Conservation (phyloP, 176 grass and related monocot species). For the Melocanna baccifera region DNA sequence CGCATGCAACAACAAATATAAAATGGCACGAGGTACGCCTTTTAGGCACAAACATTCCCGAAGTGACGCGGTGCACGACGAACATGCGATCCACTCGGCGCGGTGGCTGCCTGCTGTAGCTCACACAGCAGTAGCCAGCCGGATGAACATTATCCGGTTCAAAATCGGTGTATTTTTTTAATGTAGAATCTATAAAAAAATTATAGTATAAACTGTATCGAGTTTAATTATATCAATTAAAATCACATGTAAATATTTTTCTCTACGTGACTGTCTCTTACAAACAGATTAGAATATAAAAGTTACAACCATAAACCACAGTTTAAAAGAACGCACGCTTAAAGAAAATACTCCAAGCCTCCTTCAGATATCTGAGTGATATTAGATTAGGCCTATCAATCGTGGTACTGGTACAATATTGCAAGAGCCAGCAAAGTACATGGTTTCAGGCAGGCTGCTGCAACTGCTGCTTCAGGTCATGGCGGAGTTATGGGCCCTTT, state of each 20-base stretch:
- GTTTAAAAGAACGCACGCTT: no score
- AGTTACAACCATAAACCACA: no score
- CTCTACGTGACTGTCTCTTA: no score
- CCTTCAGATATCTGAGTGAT: neutral
- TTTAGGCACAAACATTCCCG: slow-evolving; percentile 30
- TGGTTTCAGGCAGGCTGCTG: neutral
- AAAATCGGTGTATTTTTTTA: no score
- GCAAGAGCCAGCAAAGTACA: slow-evolving; percentile 23
- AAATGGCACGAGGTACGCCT: neutral
- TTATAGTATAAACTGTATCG: no score
- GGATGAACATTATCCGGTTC: no score
- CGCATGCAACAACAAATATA: neutral
- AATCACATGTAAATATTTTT: no score
- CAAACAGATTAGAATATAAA: no score
- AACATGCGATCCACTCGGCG: slow-evolving; percentile 35
- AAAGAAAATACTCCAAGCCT: no score
- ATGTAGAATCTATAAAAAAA: no score
- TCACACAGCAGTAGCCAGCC: neutral
- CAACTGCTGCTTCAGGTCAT: slow-evolving; percentile 8
- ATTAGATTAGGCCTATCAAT: slow-evolving; percentile 8
- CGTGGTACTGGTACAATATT: slow-evolving; percentile 11
- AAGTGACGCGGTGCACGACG: slow-evolving; percentile 18
- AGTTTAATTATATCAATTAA: no score
- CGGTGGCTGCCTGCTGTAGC: neutral
- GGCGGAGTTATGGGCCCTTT: slow-evolving; percentile 29